Conservation (phyloP, 1,139 yeast species). For the Hansenula lynferdii region DNA sequence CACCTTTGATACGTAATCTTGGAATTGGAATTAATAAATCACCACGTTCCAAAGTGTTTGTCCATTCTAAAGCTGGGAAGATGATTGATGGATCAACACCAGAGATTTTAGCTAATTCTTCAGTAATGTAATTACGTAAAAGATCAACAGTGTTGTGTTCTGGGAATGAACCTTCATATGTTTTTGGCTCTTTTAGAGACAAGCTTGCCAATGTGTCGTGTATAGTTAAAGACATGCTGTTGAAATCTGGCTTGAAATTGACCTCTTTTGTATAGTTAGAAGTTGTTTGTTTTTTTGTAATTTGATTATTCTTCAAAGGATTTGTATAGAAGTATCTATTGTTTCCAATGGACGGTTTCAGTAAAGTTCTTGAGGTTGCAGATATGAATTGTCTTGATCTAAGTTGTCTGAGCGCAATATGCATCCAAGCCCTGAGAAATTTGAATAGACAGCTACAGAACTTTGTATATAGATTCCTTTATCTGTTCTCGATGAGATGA, state of each 20-base stretch:
- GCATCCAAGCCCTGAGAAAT: too few relatives aligned
- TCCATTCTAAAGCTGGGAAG: conserved; percentile 86
- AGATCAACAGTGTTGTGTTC: conserved; percentile 71
- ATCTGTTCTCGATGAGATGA: too few relatives aligned
- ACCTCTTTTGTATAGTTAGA: conserved; percentile 5
- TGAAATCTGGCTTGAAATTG: conserved; percentile 17
- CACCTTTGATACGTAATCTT: conserved; percentile 84
- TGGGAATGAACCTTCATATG: conserved; percentile 55
- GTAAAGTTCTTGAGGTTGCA: too few relatives aligned
- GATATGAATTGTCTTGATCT: too few relatives aligned
- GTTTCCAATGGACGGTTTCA: not conserved
- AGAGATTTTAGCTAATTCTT: conserved; percentile 68
- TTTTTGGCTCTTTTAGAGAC: conserved; percentile 28
- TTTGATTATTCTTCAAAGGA: too few relatives aligned
- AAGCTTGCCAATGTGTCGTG: conserved; percentile 24
- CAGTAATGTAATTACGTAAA: conserved; percentile 83
- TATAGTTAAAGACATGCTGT: not conserved
- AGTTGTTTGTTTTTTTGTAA: not conserved
- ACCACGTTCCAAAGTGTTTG: conserved; percentile 83
- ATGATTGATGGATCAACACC: conserved; percentile 67
- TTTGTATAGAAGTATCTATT: not conserved
- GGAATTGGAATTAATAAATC: conserved; percentile 93
- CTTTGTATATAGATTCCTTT: too few relatives aligned
- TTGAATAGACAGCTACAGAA: too few relatives aligned
- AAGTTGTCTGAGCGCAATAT: too few relatives aligned